phyloP scores from a whole-genome alignment of 495 filamentous ascomycete genomes.

The Neurospora africana region DNA sequence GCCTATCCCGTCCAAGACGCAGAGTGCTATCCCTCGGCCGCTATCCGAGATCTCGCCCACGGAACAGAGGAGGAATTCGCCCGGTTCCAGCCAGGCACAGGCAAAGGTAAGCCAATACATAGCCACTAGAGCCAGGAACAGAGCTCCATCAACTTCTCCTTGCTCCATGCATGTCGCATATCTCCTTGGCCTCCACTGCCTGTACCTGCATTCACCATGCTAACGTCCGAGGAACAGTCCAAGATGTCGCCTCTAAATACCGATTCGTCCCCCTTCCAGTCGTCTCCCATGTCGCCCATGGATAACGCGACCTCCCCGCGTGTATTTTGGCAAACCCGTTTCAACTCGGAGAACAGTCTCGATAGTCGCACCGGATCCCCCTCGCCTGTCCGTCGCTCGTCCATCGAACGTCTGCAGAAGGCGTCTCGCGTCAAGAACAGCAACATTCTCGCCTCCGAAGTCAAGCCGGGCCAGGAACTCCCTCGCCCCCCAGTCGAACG shows the following conservation, averaged over 20 bases:
- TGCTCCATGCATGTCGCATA: not conserved
- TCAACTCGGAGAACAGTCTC: slow-evolving; percentile 59
- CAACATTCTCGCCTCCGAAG: slow-evolving; percentile 83
- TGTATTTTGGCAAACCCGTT: slow-evolving; percentile 75
- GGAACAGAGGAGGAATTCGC: slow-evolving; percentile 58
- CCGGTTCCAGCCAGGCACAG: slow-evolving; percentile 55
- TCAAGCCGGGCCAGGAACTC: slow-evolving; percentile 83
- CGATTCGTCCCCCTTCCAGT: slow-evolving; percentile 67
- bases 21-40: slow-evolving; percentile 37
- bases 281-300: slow-evolving; percentile 48
- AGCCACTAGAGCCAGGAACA: not conserved
- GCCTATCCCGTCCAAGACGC: slow-evolving; percentile 33
- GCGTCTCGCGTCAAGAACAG: slow-evolving; percentile 94
- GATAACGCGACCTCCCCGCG: slow-evolving; percentile 56
- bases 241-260: slow-evolving; percentile 38
- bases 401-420: slow-evolving; percentile 85
- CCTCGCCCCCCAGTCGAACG: slow-evolving; percentile 65
- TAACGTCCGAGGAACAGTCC: slow-evolving; percentile 1
- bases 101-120: slow-evolving; percentile 45
- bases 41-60: slow-evolving; percentile 49
- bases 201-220: slow-evolving; percentile 1
- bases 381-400: slow-evolving; percentile 65
- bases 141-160: not conserved
- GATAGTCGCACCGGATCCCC: slow-evolving; percentile 48
- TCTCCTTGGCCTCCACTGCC: not conserved